These are phyloP conservation scores for Penicillium subrubescens DNA, from an alignment of 495 filamentous ascomycete genomes.

Conservation along the genomic window DNA sequence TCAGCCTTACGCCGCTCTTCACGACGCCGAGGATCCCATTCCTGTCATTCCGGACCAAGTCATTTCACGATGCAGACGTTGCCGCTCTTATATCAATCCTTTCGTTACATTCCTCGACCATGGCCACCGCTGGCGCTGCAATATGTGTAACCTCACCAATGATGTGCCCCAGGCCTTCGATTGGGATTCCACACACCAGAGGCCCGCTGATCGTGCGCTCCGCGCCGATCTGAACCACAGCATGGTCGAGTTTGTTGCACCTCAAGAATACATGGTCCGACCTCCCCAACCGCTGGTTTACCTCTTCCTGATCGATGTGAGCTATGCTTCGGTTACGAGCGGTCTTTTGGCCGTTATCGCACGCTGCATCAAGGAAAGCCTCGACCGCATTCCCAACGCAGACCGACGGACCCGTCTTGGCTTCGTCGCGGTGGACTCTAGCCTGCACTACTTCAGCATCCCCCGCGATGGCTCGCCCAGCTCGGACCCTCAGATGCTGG, in stretches of 20 bases:
- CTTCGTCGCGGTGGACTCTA: slow-evolving; percentile 94
- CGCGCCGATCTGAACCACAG: slow-evolving; percentile 89
- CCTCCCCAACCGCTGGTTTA: slow-evolving; percentile 98
- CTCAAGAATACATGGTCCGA: slow-evolving; percentile 99
- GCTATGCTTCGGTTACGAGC: slow-evolving; percentile 85
- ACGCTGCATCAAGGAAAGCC: slow-evolving; percentile 89
- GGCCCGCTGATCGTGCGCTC: slow-evolving; percentile 86
- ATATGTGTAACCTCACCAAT: slow-evolving; percentile 99
- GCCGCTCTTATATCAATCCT: slow-evolving; percentile 95
- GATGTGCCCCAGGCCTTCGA: slow-evolving; percentile 98
- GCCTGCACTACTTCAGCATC: slow-evolving; percentile 93
- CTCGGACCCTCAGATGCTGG: slow-evolving; percentile 84
- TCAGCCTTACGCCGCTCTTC: slow-evolving; percentile 89
- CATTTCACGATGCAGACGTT: slow-evolving; percentile 92
- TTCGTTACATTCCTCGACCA: slow-evolving; percentile 96
- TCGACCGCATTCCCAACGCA: slow-evolving; percentile 96
- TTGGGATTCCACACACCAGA: slow-evolving; percentile 90
- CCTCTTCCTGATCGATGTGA: slow-evolving; percentile 95
- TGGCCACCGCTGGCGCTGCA: slow-evolving; percentile 97
- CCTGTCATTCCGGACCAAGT: slow-evolving; percentile 96
- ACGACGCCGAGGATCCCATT: slow-evolving; percentile 87
- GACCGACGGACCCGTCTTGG: slow-evolving; percentile 89
- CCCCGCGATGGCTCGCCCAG: slow-evolving; percentile 83
- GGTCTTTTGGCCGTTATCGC: slow-evolving; percentile 95
- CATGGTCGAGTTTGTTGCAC: slow-evolving; percentile 95